A percentile compares a stretch with the other conserved stretches of the same genome.
These are phyloP conservation scores for Penicillium sp. DNA, from an alignment of 2,329 filamentous ascomycete species.

Conservation along the genomic window DNA sequence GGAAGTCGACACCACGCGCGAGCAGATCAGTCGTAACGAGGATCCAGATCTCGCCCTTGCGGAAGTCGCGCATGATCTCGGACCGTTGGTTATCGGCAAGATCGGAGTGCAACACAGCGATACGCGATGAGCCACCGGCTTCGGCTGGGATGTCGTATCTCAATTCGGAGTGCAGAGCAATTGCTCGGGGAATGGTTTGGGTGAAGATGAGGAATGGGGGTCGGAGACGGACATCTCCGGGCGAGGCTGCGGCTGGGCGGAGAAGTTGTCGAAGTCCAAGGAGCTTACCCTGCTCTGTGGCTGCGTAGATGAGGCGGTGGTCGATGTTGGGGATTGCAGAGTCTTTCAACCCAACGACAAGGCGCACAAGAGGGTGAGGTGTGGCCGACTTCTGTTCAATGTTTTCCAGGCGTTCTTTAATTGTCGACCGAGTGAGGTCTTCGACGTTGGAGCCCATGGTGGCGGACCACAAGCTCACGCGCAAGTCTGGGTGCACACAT, in stretches of 20 bases:
- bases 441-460: constrained; percentile 96
- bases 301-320: constrained; percentile 87
- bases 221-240: constrained; percentile 57
- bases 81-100: constrained; percentile 75
- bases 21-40: constrained; percentile 94
- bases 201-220: constrained; percentile 95
- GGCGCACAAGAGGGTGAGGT: constrained; percentile 63
- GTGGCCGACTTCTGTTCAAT: constrained; percentile 18
- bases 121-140: constrained; percentile 78
- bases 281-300: constrained; percentile 90
- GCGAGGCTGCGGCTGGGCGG: constrained; percentile 65
- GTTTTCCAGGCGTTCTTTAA: constrained; percentile 53
- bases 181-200: constrained; percentile 88
- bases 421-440: constrained; percentile 68
- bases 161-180: constrained; percentile 83
- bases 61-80: constrained; percentile 83
- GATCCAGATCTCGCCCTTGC: constrained; percentile 91
- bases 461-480: constrained; percentile 87
- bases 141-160: constrained; percentile 90
- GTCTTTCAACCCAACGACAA: constrained; percentile 96
- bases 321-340: constrained; percentile 89
- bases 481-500: constrained; percentile 69
- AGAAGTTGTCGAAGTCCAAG: constrained; percentile 86
- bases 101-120: constrained; percentile 87
- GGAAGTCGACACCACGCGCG: constrained; percentile 89